Percentiles rank a stretch among this genome's conserved stretches.
Conservation (phyloP, 208 protist genomes). For the Leptomonas seymouri region DNA sequence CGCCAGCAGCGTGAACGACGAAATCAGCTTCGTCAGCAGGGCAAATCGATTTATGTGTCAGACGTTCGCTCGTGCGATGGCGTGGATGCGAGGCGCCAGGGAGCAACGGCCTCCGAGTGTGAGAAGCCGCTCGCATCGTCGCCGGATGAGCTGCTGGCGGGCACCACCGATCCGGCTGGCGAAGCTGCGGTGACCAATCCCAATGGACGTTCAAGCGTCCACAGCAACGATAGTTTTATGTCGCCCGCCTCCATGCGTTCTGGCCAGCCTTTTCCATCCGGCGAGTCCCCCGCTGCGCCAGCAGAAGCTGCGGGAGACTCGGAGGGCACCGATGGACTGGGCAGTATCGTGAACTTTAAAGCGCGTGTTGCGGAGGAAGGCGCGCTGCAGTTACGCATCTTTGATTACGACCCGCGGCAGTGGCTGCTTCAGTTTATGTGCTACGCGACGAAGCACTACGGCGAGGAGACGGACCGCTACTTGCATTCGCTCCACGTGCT, state of each 20-base stretch:
- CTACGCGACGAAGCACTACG: neutral
- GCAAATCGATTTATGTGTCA: neutral
- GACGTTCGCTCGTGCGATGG: slow-evolving; percentile 5
- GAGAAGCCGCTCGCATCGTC: no score
- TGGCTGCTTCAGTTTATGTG: slow-evolving; percentile 10
- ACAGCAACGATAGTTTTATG: slow-evolving; percentile 9
- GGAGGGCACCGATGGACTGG: neutral
- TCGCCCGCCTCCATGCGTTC: neutral
- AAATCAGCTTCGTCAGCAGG: slow-evolving; percentile 2
- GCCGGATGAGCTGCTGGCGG: no score
- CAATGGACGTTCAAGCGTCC: no score
- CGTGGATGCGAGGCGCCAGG: no score
- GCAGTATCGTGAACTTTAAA: neutral
- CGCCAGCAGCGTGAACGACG: slow-evolving; percentile 9
- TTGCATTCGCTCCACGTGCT: neutral
- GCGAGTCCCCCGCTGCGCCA: neutral
- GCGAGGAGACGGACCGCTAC: neutral
- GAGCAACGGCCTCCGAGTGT: no score
- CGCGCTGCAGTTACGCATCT: slow-evolving; percentile 12
- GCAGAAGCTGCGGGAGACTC: neutral
- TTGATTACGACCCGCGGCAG: slow-evolving; percentile 12
- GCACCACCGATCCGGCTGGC: neutral
- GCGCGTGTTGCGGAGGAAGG: neutral
- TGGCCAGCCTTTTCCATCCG: neutral
- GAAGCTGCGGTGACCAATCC: neutral